Evolutionary conservation across 2,329 filamentous ascomycete genomes (phyloP).

Genomic region (Leptographium galeiforme): DNA sequence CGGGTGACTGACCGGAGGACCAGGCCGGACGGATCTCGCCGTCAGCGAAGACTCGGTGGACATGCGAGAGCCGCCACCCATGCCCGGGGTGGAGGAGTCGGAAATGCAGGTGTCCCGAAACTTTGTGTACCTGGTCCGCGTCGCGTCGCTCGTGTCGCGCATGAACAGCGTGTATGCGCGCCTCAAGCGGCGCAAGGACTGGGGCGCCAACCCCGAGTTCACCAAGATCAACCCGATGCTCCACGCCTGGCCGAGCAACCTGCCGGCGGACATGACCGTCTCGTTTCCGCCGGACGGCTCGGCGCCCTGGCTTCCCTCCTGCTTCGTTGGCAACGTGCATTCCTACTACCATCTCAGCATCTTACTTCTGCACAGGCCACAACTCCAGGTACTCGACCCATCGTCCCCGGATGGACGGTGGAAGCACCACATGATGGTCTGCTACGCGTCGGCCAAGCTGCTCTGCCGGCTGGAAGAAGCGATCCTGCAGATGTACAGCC

Average conservation of each 20-base stretch:
- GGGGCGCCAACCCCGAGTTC: conserved; percentile 76
- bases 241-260: conserved; percentile 58
- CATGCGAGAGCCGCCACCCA: conserved; percentile 49
- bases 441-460: conserved; percentile 71
- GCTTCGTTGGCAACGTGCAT: conserved; percentile 81
- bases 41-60: conserved; percentile 67
- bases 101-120: conserved; percentile 72
- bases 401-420: conserved; percentile 58
- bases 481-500: conserved; percentile 60
- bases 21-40: conserved; percentile 65
- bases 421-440: conserved; percentile 79
- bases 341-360: conserved; percentile 76
- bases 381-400: conserved; percentile 66
- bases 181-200: conserved; percentile 57
- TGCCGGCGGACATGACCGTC: conserved; percentile 68
- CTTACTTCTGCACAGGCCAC: conserved; percentile 78
- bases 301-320: conserved; percentile 70
- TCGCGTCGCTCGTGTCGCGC: conserved; percentile 63
- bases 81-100: conserved; percentile 55
- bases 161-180: conserved; percentile 65
- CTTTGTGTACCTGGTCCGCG: conserved; percentile 66
- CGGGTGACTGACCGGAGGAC: neutral
- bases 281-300: conserved; percentile 66
- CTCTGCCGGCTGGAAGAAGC: conserved; percentile 81
- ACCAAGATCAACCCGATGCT: conserved; percentile 67